Evolutionary conservation across 1,284 basidiomycete species (phyloP).

Genomic region (Entoloma clypeatum): DNA sequence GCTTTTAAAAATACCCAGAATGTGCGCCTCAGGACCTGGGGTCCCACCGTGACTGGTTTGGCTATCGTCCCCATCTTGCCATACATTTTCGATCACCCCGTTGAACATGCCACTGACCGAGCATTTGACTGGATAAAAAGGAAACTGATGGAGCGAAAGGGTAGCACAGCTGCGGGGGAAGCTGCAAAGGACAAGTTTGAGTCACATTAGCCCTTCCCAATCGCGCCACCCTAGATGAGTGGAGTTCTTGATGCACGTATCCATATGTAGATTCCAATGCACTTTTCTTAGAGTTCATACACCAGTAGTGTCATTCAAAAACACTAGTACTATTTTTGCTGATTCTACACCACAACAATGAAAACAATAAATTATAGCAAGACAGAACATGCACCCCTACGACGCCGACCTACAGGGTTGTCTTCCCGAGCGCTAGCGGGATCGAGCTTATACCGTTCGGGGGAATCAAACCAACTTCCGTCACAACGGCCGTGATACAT

Average conservation of each 20-base stretch:
- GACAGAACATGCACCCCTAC: constrained; percentile 4
- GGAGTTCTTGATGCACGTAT: not conserved
- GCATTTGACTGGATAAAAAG: constrained; percentile 66
- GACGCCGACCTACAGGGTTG: constrained; percentile 36
- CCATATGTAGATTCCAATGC: not conserved
- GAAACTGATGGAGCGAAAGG: constrained; percentile 38
- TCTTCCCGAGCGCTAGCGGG: constrained; percentile 66
- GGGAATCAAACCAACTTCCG: constrained; percentile 90
- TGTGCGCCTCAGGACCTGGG: constrained; percentile 69
- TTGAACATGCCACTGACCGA: constrained; percentile 62
- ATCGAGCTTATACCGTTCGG: constrained; percentile 82
- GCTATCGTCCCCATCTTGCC: constrained; percentile 79
- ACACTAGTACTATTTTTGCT: constrained; percentile 10
- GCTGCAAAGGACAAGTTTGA: constrained; percentile 28
- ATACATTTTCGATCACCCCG: constrained; percentile 81
- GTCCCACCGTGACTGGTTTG: constrained; percentile 77
- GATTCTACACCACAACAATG: constrained; percentile 7
- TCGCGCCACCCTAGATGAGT: not conserved
- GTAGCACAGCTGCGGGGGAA: constrained; percentile 17
- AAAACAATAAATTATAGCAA: constrained; percentile 10
- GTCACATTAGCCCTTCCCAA: not conserved
- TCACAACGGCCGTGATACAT: constrained; percentile 92
- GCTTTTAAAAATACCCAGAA: constrained; percentile 66
- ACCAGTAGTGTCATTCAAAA: constrained; percentile 7
- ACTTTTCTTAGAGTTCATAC: constrained; percentile 4